Evolutionary conservation across 2,329 filamentous ascomycete genomes (phyloP).

Genomic region (Sphaerulina musiva): DNA sequence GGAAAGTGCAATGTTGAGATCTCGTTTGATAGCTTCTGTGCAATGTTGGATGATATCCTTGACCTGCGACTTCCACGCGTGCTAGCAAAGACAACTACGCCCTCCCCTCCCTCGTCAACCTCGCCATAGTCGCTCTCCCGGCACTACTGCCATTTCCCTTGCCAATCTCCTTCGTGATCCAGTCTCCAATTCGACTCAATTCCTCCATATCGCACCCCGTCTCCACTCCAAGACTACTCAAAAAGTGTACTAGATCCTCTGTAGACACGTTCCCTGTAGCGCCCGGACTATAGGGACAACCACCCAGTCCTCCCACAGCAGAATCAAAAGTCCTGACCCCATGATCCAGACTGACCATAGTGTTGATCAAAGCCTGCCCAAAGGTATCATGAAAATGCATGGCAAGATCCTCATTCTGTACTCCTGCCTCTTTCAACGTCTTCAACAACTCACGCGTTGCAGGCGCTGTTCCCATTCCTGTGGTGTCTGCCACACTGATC

Average conservation of each 20-base stretch:
- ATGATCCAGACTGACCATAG: slow-evolving; percentile 67
- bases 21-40: no score
- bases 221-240: slow-evolving; percentile 65
- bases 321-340: slow-evolving; percentile 74
- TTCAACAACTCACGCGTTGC: slow-evolving; percentile 59
- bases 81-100: not conserved
- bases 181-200: slow-evolving; percentile 61
- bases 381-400: slow-evolving; percentile 90
- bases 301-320: slow-evolving; percentile 72
- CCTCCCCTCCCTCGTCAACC: slow-evolving; percentile 18
- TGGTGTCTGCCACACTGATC: slow-evolving; percentile 84
- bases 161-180: slow-evolving; percentile 61
- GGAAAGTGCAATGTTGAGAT: no score
- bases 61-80: not conserved
- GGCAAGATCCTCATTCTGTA: slow-evolving; percentile 61
- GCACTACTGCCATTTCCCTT: slow-evolving; percentile 59
- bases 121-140: slow-evolving; percentile 51
- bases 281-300: slow-evolving; percentile 78
- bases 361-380: slow-evolving; percentile 77
- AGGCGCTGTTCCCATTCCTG: slow-evolving; percentile 79
- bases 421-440: slow-evolving; percentile 59
- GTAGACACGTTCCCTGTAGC: slow-evolving; percentile 82
- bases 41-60: not conserved
- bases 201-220: slow-evolving; percentile 66
- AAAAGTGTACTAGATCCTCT: slow-evolving; percentile 72